Evolutionary conservation across 768 basidiomycete genomes (phyloP).

Genomic region (Podaxis mareebaensis): DNA sequence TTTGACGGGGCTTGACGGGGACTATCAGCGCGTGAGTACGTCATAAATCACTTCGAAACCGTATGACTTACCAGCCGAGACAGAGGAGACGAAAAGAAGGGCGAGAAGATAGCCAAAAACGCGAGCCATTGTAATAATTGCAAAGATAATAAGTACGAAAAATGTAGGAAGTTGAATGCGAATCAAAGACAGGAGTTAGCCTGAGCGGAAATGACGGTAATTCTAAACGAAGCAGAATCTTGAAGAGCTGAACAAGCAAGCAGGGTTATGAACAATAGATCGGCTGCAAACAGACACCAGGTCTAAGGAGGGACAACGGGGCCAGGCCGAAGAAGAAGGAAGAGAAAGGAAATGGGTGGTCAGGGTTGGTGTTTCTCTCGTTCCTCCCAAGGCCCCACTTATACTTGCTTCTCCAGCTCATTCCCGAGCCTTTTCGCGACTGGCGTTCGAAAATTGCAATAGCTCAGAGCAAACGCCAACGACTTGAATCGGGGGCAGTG

Average conservation of each 20-base stretch:
- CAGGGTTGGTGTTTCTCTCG: neutral
- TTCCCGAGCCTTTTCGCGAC: neutral
- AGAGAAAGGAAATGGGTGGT: neutral
- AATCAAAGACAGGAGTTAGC: constrained; percentile 11
- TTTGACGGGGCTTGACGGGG: constrained; percentile 14
- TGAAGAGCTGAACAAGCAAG: neutral
- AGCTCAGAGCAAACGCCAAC: neutral
- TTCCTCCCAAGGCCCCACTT: neutral
- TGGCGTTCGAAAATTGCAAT: neutral
- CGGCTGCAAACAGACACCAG: constrained; percentile 11
- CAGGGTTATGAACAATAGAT: neutral
- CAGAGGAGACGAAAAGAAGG: neutral
- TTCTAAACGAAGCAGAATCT: neutral
- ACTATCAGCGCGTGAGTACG: neutral
- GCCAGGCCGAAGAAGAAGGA: neutral
- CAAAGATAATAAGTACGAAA: neutral
- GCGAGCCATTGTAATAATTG: constrained; percentile 1
- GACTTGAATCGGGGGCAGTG: neutral
- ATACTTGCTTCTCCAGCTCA: neutral
- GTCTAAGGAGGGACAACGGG: neutral
- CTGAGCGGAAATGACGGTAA: neutral
- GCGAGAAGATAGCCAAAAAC: constrained; percentile 2
- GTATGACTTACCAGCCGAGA: neutral
- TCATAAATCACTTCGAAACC: neutral
- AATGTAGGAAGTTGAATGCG: neutral